These are phyloP conservation scores for Immersiporthe knoxdaviesiana DNA, from an alignment of 2,329 filamentous ascomycete genomes.

Conservation along the genomic window DNA sequence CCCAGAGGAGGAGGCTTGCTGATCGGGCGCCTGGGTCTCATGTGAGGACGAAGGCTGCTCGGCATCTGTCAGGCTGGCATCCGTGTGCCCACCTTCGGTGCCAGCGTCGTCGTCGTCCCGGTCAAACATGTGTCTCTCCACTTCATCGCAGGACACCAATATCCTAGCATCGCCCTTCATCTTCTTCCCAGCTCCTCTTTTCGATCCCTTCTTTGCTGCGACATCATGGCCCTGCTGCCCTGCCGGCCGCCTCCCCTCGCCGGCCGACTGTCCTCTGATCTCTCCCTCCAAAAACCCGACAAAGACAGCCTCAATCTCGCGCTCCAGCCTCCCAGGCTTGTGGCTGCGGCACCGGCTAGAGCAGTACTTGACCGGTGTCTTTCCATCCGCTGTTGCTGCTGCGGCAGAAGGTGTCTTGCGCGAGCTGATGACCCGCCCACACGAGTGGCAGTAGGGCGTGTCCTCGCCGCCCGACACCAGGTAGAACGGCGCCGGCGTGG, in stretches of 20 bases:
- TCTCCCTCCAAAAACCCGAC: slow-evolving; percentile 39
- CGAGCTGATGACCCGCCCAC: slow-evolving; percentile 57
- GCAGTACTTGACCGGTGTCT: slow-evolving; percentile 54
- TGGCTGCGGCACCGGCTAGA: slow-evolving; percentile 56
- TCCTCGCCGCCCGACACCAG: slow-evolving; percentile 49
- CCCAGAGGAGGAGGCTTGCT: slow-evolving; percentile 9
- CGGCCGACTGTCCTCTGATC: neutral
- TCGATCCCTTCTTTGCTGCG: slow-evolving; percentile 12
- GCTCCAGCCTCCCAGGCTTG: slow-evolving; percentile 54
- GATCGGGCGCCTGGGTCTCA: neutral
- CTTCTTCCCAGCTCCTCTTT: slow-evolving; percentile 38
- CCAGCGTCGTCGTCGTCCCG: slow-evolving; percentile 40
- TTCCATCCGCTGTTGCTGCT: neutral
- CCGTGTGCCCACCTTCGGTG: slow-evolving; percentile 43
- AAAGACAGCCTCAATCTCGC: slow-evolving; percentile 56
- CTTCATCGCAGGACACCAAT: slow-evolving; percentile 52
- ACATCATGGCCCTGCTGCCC: too few species aligned
- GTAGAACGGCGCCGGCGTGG: slow-evolving; percentile 58
- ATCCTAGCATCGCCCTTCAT: slow-evolving; percentile 55
- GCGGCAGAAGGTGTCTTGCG: slow-evolving; percentile 32
- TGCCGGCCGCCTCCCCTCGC: neutral
- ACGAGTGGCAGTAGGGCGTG: slow-evolving; percentile 60
- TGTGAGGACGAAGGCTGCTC: neutral
- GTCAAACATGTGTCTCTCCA: slow-evolving; percentile 56
- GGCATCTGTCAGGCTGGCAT: neutral